Evolutionary conservation across 495 filamentous ascomycete genomes (phyloP), one percentile per base, ranked within the genome.

Genomic region (Penicillium crystallinum): DNA sequence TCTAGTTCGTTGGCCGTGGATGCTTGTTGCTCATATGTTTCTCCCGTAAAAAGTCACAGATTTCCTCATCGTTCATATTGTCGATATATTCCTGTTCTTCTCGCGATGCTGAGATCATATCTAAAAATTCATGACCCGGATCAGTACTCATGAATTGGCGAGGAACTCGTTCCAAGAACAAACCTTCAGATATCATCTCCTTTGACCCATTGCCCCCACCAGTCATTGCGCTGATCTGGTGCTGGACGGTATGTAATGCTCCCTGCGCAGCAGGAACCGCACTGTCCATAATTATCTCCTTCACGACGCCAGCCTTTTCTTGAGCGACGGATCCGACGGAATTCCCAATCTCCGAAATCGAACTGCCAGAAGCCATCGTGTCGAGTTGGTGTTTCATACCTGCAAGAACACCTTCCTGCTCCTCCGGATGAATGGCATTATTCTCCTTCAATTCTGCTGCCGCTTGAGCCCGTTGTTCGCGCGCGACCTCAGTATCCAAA

Each of bases 21-120:
- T 25, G 34, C 17, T 36, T 39, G 6, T 27, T 47, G 35, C 51
- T 53, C 51, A 33, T 46, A 23, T 53, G 43, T 23, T 25, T 45
- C 19, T 53, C 33, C 21, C 51, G 34, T 18, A 53, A n/a, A 14
- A 47, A 53, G 8, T 53, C 51, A 12, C 51, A 53, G 9, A 53
- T 19, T 9, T 38, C 31, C 10, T 53, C 51, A 18, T 45, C 29
- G 34, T 25, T 31, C 51, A 53, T 41, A 0, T 39, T 29, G 17
- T 53, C 43, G n/a, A 53, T 48, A 19, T 15, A 11, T 22, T 53
- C 42, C 14, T n/a, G 23, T 21, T 53, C 51, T n/a, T 46, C 27
- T 12, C 14, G 41, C 6, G 36, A 43, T 36, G 18, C 27, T 17
- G 18, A 5, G 25, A 15, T 34, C 14, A 25, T 12, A 14, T 38